Base-by-base conservation (phyloP, 495 filamentous ascomycete species). In the Sordaria brevicollis region DNA sequence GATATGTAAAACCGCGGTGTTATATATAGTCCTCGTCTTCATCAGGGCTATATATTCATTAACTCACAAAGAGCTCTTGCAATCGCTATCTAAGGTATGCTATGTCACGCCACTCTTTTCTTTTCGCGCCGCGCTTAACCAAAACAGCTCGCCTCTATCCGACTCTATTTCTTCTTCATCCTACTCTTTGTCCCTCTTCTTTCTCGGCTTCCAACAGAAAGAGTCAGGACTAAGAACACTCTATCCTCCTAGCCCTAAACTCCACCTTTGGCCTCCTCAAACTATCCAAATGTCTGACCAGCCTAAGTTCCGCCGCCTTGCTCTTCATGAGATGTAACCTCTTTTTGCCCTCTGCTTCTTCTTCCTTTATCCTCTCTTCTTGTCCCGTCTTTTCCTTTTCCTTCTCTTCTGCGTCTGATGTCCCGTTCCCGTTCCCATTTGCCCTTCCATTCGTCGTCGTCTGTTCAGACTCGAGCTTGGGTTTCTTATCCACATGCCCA, bases 231-330 rank as follows among this genome's bases (percentile, higher is more conserved):
- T 62, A 31, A 62, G 49, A 31, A 3, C 49, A 62, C 49, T 62
- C 49, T 75, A 89, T 79, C 72, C 76, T 83, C 75, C 82, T 79
- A 29, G 89, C 89, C 73, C 75, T 83, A 74, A 88, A 91, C 70
- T 83, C 81, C 39, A 87, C 75, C 37, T 84, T 76, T 9, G 92
- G 93, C 65, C 88, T 78, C 35, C 88, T 81, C 75, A 97, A 73
- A 70, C 86, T 86, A 65, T 81, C 81, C 71, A 90, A 78, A 78
- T 93, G 90, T 74, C 92, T 86, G 54, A 93, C 89, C 36, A 97
- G 81, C 75, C 88, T 86, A 69, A 97, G 86, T 81, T 97, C 93
- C 0, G 90, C 88, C 25, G 93, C 92, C 78, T 90, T 91, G 67
- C 87, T 93, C 74, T 81, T 81, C 36, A 90, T 80, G 76, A 96